Evolutionary conservation across 768 basidiomycete genomes (phyloP), one percentile per base, ranked within the genome.

Genomic region (Strobilomyces dryophilus): DNA sequence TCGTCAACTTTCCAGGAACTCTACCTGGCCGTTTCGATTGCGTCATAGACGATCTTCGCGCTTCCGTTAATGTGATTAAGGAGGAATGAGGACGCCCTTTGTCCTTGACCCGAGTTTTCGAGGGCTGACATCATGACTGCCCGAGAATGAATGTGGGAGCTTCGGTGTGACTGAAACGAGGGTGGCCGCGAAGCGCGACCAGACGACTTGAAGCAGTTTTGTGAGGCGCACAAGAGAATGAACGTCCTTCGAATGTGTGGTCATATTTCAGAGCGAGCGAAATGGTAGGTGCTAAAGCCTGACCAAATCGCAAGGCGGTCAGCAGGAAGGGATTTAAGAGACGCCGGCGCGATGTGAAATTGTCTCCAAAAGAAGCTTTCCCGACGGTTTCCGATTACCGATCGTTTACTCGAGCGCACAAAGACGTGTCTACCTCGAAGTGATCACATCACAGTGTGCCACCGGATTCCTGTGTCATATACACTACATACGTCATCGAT

Each of bases 51-150:
- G 20, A n/a, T 27, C 11, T 42, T 6, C 37, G 29, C 26, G 29
- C 34, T 56, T 36, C 24, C 11, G 45, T 48, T 49, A 44, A 45
- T 26, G 54, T 45, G 45, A 52, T 50, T 47, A 20, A 17, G 35
- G 26, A 52, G 44, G 8, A 29, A 26, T 39, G 45, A 40, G 20
- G 18, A 5, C 26, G 53, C 45, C 54, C 62, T 65, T 65, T 63
- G 60, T 63, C 49, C 43, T 42, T 39, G 8, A 8, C 21, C 29
- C 31, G 26, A 47, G 21, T 18, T 49, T 49, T 54, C 5, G 14
- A 46, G 27, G 35, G 3, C 20, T 59, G 57, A 45, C 58, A 54
- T 59, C 45, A 59, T 41, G 4, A 44, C 31, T 44, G 17, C 41
- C 18, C 41, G 56, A 27, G 27, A 26, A 48, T 41, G 29, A 53